These are phyloP conservation scores for Eucalyptus regnans DNA, from an alignment of 345 rosid species.

Conservation along the genomic window DNA sequence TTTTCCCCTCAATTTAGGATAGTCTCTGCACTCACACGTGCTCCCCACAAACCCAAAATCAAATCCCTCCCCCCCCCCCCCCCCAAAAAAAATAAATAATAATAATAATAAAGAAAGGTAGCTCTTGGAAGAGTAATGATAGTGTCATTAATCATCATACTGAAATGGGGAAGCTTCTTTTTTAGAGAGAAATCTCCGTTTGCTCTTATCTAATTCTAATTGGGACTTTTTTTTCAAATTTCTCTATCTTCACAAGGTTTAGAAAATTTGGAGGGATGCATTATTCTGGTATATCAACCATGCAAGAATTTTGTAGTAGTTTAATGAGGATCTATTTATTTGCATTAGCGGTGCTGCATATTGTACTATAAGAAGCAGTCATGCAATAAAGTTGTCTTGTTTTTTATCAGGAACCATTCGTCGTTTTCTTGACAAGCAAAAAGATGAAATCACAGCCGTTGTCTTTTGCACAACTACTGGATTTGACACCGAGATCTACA, in stretches of 20 bases:
- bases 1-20: neutral
- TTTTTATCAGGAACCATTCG: conserved; percentile 74
- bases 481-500: conserved; percentile 88
- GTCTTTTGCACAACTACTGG: conserved; percentile 83
- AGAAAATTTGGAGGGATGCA: neutral
- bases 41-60: neutral
- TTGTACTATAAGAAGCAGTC: neutral
- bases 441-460: conserved; percentile 71
- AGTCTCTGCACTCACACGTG: neutral
- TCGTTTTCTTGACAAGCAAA: conserved; percentile 90
- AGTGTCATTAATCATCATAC: neutral
- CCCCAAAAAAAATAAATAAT: neutral
- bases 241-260: neutral
- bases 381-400: neutral
- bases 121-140: neutral
- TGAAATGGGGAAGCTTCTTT: neutral
- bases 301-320: neutral
- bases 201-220: neutral
- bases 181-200: neutral
- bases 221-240: neutral
- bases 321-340: neutral
- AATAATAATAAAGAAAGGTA: neutral
- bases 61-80: neutral
- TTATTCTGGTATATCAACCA: neutral
- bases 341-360: neutral